Percentiles rank a stretch among this genome's conserved stretches.
phyloP scores from a whole-genome alignment of 176 grass and related monocot species.

The Thalia dealbata region DNA sequence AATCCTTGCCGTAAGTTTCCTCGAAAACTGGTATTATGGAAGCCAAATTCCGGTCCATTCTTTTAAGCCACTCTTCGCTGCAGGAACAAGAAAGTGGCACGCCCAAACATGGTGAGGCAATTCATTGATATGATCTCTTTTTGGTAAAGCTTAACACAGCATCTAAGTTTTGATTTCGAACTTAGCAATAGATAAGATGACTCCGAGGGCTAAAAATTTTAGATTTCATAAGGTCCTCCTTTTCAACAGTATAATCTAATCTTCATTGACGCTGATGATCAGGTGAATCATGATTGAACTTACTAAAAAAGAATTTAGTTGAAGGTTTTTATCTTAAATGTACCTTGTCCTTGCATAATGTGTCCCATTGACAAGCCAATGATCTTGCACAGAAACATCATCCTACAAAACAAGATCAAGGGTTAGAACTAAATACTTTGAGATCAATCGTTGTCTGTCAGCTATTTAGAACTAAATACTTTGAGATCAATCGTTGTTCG shows the following conservation, averaged over 20 bases:
- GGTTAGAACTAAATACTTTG: neutral
- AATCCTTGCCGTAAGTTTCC: slow-evolving; percentile 77
- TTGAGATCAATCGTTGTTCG: neutral
- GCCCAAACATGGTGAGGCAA: neutral
- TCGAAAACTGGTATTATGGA: slow-evolving; percentile 67
- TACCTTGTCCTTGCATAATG: slow-evolving; percentile 93
- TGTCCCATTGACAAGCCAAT: slow-evolving; percentile 79
- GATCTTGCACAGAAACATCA: slow-evolving; percentile 59
- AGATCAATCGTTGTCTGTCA: no score
- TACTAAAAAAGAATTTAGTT: neutral
- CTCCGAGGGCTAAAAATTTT: neutral
- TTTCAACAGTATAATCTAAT: no score
- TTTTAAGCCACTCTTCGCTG: slow-evolving; percentile 90
- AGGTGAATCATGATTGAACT: neutral
- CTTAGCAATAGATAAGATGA: no score
- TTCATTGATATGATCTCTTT: no score
- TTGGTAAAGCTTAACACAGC: no score
- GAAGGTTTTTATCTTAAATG: slow-evolving; percentile 11
- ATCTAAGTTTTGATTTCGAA: no score
- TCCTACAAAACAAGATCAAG: slow-evolving; percentile 35
- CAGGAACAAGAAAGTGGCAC: neutral
- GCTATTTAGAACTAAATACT: no score
- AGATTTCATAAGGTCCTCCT: neutral
- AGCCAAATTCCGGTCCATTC: slow-evolving; percentile 57
- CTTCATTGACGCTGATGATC: neutral